A percentile compares a stretch with the other conserved stretches of the same genome.
Evolutionary conservation across 2,329 filamentous ascomycete species (phyloP).

Genomic region (Fusarium sterilihyphosum): DNA sequence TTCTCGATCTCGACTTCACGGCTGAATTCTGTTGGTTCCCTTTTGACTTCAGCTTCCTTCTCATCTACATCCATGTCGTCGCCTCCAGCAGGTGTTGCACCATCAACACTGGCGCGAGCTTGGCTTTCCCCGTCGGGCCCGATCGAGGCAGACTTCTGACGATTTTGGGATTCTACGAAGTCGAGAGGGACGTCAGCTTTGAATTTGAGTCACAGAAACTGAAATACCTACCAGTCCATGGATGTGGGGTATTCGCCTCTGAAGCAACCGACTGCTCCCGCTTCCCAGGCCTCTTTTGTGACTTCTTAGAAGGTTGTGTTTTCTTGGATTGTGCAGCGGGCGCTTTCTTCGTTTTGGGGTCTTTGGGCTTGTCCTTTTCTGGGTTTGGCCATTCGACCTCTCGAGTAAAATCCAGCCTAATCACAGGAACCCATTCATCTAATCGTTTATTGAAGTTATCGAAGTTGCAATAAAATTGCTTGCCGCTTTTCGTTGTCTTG

Average conservation of each 20-base stretch:
- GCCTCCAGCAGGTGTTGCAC: slow-evolving; percentile 56
- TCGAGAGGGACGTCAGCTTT: slow-evolving; percentile 46
- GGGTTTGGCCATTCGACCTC: slow-evolving; percentile 97
- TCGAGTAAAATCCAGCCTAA: slow-evolving; percentile 84
- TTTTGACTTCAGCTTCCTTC: slow-evolving; percentile 55
- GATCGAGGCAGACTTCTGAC: slow-evolving; percentile 55
- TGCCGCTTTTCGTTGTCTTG: slow-evolving; percentile 85
- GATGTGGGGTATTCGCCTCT: slow-evolving; percentile 64
- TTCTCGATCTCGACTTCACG: slow-evolving; percentile 96
- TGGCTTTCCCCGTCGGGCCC: slow-evolving; percentile 58
- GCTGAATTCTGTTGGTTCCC: slow-evolving; percentile 69
- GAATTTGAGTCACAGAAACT: background rate
- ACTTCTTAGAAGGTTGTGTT: slow-evolving; percentile 65
- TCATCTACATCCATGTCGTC: slow-evolving; percentile 68
- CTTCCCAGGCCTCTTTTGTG: slow-evolving; percentile 64
- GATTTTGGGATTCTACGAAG: slow-evolving; percentile 59
- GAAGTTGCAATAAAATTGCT: slow-evolving; percentile 96
- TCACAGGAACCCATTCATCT: slow-evolving; percentile 86
- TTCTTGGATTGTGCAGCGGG: slow-evolving; percentile 67
- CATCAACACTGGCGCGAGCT: slow-evolving; percentile 54
- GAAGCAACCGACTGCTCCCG: slow-evolving; percentile 65
- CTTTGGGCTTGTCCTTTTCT: slow-evolving; percentile 84
- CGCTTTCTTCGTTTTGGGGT: slow-evolving; percentile 77
- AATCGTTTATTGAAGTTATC: slow-evolving; percentile 94
- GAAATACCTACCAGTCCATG: slow-evolving; percentile 55